A percentile compares a stretch with the other conserved stretches of the same genome.
These are phyloP conservation scores for Silene latifolia DNA, from an alignment of 148 eudicot species.

Conservation along the genomic window DNA sequence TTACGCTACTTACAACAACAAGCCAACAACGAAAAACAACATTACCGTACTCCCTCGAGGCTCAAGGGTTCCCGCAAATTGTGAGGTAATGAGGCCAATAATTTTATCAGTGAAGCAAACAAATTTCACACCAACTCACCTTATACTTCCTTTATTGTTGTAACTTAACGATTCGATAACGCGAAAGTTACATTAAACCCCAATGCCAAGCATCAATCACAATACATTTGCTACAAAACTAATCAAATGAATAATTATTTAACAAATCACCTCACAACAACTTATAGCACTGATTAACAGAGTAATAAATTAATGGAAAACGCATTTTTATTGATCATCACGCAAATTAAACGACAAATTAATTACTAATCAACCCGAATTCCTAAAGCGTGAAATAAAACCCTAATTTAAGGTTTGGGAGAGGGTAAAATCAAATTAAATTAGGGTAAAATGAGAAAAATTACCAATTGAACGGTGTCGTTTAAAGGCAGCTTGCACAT, in stretches of 20 bases:
- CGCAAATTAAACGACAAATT: too few relatives aligned
- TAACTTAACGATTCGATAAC: neutral
- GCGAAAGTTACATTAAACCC: neutral
- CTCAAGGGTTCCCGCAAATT: too few relatives aligned
- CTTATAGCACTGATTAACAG: too few relatives aligned
- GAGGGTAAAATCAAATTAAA: neutral
- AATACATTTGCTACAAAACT: neutral
- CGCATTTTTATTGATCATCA: too few relatives aligned
- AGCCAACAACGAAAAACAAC: too few relatives aligned
- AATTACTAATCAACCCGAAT: too few relatives aligned
- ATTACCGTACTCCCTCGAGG: too few relatives aligned
- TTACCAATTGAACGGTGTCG: neutral
- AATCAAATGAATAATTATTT: neutral
- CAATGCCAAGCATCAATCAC: neutral
- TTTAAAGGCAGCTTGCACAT: neutral
- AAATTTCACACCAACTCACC: neutral
- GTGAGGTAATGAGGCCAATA: neutral
- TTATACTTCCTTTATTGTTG: neutral
- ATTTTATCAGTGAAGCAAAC: neutral
- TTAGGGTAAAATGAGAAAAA: neutral
- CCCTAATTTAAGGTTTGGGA: neutral
- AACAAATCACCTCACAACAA: too few relatives aligned
- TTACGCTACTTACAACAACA: too few relatives aligned
- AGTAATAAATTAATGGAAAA: too few relatives aligned
- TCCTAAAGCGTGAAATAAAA: neutral